Conservation (phyloP, 2,329 filamentous ascomycete genomes). For the Dendryphion nanum region DNA sequence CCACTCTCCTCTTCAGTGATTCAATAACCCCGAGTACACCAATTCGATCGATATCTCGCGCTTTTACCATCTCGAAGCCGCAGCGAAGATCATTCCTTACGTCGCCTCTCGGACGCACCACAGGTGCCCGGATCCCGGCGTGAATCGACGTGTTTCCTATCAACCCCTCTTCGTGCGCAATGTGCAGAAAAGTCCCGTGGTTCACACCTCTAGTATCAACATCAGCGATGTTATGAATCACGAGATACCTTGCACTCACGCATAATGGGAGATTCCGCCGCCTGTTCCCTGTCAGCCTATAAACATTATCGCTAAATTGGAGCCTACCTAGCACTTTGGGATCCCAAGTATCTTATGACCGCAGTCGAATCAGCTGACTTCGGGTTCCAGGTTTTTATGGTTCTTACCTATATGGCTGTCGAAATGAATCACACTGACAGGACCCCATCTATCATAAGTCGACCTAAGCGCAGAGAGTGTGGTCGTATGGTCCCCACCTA, state of each 20-base stretch:
- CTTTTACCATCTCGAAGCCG: constrained; percentile 58
- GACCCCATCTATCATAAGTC: constrained; percentile 51
- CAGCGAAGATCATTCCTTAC: constrained; percentile 57
- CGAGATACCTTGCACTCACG: constrained; percentile 38
- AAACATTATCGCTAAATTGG: background rate
- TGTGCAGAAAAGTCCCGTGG: constrained; percentile 62
- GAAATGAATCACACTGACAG: constrained; percentile 59
- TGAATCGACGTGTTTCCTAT: constrained; percentile 60
- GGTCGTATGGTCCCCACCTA: constrained; percentile 58
- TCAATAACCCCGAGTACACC: constrained; percentile 50
- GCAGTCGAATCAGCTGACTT: constrained; percentile 47
- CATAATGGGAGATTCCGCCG: constrained; percentile 60
- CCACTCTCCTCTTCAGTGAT: constrained; percentile 51
- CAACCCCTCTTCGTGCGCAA: constrained; percentile 61
- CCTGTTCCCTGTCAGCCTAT: constrained; percentile 31
- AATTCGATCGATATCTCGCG: constrained; percentile 54
- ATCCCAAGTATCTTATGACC: constrained; percentile 54
- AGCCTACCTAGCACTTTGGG: constrained; percentile 51
- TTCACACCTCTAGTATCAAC: constrained; percentile 46
- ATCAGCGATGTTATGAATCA: constrained; percentile 1
- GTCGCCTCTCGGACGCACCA: constrained; percentile 51
- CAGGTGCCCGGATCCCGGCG: constrained; percentile 59
- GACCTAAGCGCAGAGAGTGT: constrained; percentile 54
- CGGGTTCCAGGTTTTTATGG: constrained; percentile 56
- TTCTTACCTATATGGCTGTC: constrained; percentile 50